Conservation (phyloP, 495 filamentous ascomycete species). For the Lineolata rhizophorae region DNA sequence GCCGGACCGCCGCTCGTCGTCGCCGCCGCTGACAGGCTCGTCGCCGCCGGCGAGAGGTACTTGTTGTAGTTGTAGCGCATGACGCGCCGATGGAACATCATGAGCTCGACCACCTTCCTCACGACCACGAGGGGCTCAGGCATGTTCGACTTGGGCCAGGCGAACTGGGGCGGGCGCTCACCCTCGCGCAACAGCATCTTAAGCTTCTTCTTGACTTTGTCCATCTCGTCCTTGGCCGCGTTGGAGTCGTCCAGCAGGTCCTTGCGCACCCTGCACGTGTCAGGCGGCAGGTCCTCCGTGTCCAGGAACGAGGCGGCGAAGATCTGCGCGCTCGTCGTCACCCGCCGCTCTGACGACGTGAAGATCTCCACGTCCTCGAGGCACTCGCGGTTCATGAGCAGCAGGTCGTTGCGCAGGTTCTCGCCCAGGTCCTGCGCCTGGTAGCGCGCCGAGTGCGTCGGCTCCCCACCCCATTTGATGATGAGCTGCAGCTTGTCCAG, state of each 20-base stretch:
- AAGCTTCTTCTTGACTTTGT: conserved; percentile 97
- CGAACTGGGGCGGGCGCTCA: conserved; percentile 77
- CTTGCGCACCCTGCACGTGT: conserved; percentile 74
- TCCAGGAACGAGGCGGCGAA: conserved; percentile 82
- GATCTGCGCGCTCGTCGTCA: conserved; percentile 89
- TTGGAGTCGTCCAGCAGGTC: conserved; percentile 94
- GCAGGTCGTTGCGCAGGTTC: conserved; percentile 85
- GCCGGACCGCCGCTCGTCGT: conserved; percentile 5
- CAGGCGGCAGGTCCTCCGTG: conserved; percentile 60
- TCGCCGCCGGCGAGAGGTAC: conserved; percentile 32
- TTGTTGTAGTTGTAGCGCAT: conserved; percentile 83
- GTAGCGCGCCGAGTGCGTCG: conserved; percentile 90
- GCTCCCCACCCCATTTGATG: conserved; percentile 97
- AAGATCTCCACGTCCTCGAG: conserved; percentile 81
- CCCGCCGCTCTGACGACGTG: conserved; percentile 82
- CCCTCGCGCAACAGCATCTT: conserved; percentile 79
- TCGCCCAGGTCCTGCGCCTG: conserved; percentile 85
- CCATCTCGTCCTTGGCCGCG: conserved; percentile 98
- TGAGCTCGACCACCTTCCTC: conserved; percentile 75
- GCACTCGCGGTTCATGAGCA: conserved; percentile 79
- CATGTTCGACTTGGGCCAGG: conserved; percentile 83
- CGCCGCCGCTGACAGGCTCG: conserved; percentile 27
- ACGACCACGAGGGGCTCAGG: conserved; percentile 85
- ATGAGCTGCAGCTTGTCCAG: conserved; percentile 93
- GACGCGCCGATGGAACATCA: conserved; percentile 88